Evolutionary conservation across 306 rosid genomes (phyloP), one percentile per base, ranked within the genome.

Genomic region (Cercis canadensis): DNA sequence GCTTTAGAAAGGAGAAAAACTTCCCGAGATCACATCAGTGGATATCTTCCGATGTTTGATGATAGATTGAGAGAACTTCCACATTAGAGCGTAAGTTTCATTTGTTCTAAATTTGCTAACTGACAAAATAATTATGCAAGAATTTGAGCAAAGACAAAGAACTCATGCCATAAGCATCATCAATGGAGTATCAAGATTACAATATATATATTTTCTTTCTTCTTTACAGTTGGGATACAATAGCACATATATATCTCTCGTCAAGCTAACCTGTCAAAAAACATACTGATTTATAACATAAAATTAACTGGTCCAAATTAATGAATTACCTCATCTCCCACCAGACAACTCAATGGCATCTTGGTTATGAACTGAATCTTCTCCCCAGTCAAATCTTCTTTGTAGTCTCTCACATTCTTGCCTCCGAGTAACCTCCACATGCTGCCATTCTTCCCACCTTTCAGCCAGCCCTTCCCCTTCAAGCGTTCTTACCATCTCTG

Each of bases 371-470:
- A 89, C 80, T 0, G 99, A 95, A 83, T 95, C 97, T 78, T 95
- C 99, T 37, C 96, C 96, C 97, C 97, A 95, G 72, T 95, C 96
- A 72, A 95, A 92, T 78, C 99, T 87, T 88, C 99, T 81, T 64
- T 95, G 97, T 29, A 91, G 64, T 70, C 97, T 86, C 57, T 95
- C 97, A 3, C 87, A 86, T 75, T 95, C 97, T 77, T 91, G 88
- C 81, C 97, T 84, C 19, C 99, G 88, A 55, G 75, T 84, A 63
- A 95, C 96, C 81, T 95, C 99, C 53, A 89, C 89, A 47, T 78
- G 84, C 79, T 91, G 99, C 99, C 99, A 95, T 68, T 91, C 97
- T 72, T 95, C 97, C 99, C 99, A 95, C 80, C 97, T 78, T 88
- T 95, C 96, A 8, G 99, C 99, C 54, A 95, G 92, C 19, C 99